Percentiles rank a stretch among this genome's conserved stretches.
phyloP scores from a whole-genome alignment of 768 basidiomycete genomes.

The Agrocybe pediades region DNA sequence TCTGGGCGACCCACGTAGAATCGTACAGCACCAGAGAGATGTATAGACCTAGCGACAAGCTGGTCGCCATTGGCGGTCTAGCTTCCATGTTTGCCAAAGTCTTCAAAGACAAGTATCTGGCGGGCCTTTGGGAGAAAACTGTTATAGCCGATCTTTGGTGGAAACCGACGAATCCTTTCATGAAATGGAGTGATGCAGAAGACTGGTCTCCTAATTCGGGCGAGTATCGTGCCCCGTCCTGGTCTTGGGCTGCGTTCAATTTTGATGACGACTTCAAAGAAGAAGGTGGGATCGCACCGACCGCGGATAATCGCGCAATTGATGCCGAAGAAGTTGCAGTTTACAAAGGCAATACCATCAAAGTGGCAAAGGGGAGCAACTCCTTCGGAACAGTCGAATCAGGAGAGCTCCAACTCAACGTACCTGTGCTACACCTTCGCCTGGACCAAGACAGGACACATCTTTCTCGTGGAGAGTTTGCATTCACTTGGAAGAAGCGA shows the following conservation, averaged over 20 bases:
- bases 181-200: neutral
- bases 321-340: neutral
- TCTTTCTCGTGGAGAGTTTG: neutral
- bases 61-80: neutral
- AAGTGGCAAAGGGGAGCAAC: neutral
- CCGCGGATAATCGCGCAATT: neutral
- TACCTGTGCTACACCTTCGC: neutral
- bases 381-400: neutral
- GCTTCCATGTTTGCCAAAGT: neutral
- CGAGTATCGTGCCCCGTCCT: slow-evolving; percentile 1
- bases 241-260: slow-evolving; percentile 1
- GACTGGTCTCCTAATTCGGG: neutral
- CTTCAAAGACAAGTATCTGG: neutral
- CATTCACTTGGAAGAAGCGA: neutral
- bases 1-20: neutral
- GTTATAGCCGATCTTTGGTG: neutral
- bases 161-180: neutral
- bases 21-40: neutral
- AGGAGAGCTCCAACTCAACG: neutral
- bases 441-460: neutral
- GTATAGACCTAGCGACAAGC: neutral
- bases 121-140: slow-evolving; percentile 4
- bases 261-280: neutral
- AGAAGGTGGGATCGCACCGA: neutral
- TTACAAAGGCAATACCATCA: neutral